These are phyloP conservation scores for Mycotypha africana DNA, from an alignment of 371 early-diverging fungal genomes.

Conservation along the genomic window DNA sequence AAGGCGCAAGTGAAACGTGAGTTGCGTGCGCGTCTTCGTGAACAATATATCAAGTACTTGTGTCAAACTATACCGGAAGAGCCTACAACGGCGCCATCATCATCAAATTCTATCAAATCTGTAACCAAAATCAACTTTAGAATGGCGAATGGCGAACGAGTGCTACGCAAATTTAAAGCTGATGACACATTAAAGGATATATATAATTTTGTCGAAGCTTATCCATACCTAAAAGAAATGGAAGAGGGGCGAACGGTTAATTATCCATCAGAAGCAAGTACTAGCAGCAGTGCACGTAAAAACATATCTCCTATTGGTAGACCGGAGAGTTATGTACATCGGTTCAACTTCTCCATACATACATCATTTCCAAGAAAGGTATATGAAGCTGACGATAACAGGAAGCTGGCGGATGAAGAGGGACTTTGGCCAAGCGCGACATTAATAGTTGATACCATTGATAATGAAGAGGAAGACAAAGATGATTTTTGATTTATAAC, in stretches of 20 bases:
- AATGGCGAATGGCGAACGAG: conserved; percentile 59
- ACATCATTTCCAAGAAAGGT: conserved; percentile 70
- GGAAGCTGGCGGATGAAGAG: conserved; percentile 31
- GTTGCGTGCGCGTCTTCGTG: conserved; percentile 26
- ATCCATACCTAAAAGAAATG: conserved; percentile 48
- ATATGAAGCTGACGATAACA: conserved; percentile 31
- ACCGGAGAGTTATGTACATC: conserved; percentile 58
- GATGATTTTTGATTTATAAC: no score
- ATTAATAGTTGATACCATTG: conserved; percentile 58
- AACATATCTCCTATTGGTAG: conserved; percentile 35
- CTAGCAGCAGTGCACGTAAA: conserved; percentile 22
- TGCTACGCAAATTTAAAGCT: conserved; percentile 63
- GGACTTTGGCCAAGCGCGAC: conserved; percentile 67
- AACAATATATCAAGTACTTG: conserved; percentile 32
- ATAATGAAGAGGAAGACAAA: conserved; percentile 21
- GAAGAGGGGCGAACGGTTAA: no score
- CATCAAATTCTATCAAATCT: no score
- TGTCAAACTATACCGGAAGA: conserved; percentile 29
- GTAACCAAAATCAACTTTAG: conserved; percentile 57
- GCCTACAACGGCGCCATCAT: no score
- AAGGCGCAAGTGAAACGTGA: conserved; percentile 25
- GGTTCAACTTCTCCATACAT: conserved; percentile 63
- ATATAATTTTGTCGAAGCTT: conserved; percentile 74
- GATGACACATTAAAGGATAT: conserved; percentile 47
- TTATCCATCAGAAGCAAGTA: no score